Percentiles rank a stretch among this genome's conserved stretches.
These are phyloP conservation scores for Candida tunisiensis DNA, from an alignment of 1,139 yeast genomes.

Conservation along the genomic window DNA sequence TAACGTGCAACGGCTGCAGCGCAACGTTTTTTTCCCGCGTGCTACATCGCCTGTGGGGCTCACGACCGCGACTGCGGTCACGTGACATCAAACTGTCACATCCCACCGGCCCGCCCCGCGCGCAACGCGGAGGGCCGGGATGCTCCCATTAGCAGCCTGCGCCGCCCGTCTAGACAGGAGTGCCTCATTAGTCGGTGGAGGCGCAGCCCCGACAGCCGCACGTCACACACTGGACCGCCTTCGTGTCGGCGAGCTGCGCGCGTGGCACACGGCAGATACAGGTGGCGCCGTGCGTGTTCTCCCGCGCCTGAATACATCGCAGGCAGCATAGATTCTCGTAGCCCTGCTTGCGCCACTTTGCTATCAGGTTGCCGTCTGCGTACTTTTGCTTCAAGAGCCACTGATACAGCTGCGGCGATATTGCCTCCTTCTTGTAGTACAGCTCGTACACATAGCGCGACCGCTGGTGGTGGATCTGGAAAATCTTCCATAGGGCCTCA, in stretches of 20 bases:
- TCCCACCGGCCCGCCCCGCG: no score
- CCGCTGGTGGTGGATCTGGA: conserved; percentile 54
- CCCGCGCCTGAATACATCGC: conserved; percentile 53
- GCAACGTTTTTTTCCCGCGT: no score
- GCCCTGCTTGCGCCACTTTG: conserved; percentile 87
- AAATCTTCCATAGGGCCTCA: conserved; percentile 58
- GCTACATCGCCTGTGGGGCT: no score
- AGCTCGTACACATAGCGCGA: conserved; percentile 63
- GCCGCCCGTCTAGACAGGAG: no score
- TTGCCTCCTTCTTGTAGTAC: conserved; percentile 52
- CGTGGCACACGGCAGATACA: conserved; percentile 79
- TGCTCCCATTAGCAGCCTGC: no score
- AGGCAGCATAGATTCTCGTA: conserved; percentile 79
- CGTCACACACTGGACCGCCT: conserved; percentile 46
- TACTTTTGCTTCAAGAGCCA: conserved; percentile 58
- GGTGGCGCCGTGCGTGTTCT: conserved; percentile 45
- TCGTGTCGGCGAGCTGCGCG: conserved; percentile 14
- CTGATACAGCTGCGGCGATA: conserved; percentile 52
- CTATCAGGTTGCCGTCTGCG: conserved; percentile 56
- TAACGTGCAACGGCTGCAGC: no score
- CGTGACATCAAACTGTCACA: no score
- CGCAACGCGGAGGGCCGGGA: no score
- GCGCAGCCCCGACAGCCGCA: conserved; percentile 91
- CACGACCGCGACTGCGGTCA: no score
- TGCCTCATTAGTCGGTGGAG: conserved; percentile 38